Evolutionary conservation across 768 basidiomycete genomes (phyloP).

Genomic region (Termitomyces sp.): DNA sequence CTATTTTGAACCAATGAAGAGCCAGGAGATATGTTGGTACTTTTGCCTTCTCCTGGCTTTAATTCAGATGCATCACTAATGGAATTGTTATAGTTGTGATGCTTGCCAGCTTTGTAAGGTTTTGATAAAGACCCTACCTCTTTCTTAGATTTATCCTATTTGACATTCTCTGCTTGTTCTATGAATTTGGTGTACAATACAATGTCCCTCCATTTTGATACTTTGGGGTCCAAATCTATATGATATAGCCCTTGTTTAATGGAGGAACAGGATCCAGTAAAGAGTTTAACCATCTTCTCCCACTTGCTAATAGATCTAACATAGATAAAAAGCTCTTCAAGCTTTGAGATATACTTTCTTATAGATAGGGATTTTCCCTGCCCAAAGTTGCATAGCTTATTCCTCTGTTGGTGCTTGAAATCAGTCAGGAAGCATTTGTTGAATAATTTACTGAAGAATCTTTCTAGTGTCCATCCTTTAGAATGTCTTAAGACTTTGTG

Average conservation of each 20-base stretch:
- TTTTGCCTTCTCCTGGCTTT: too few relatives aligned
- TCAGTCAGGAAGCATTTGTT: background rate
- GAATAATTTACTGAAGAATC: background rate
- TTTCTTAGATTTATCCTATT: too few relatives aligned
- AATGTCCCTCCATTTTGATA: too few relatives aligned
- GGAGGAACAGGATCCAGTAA: background rate
- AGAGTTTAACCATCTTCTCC: background rate
- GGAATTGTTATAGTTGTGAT: too few relatives aligned
- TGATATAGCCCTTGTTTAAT: conserved; percentile 14
- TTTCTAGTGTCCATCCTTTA: background rate
- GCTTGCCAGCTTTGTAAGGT: too few relatives aligned
- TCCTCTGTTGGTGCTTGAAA: background rate
- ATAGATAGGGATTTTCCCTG: conserved; percentile 15
- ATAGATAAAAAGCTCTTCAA: background rate
- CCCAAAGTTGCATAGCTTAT: conserved; percentile 11
- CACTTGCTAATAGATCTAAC: background rate
- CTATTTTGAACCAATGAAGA: too few relatives aligned
- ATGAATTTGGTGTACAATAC: too few relatives aligned
- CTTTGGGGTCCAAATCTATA: too few relatives aligned
- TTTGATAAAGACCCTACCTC: too few relatives aligned
- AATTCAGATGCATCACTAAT: too few relatives aligned
- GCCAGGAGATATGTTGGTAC: too few relatives aligned
- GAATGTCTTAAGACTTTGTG: background rate
- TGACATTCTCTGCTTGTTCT: too few relatives aligned
- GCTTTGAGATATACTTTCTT: background rate